These are phyloP conservation scores for Fusarium keratoplasticum DNA, from an alignment of 2,329 filamentous ascomycete genomes.

Conservation along the genomic window DNA sequence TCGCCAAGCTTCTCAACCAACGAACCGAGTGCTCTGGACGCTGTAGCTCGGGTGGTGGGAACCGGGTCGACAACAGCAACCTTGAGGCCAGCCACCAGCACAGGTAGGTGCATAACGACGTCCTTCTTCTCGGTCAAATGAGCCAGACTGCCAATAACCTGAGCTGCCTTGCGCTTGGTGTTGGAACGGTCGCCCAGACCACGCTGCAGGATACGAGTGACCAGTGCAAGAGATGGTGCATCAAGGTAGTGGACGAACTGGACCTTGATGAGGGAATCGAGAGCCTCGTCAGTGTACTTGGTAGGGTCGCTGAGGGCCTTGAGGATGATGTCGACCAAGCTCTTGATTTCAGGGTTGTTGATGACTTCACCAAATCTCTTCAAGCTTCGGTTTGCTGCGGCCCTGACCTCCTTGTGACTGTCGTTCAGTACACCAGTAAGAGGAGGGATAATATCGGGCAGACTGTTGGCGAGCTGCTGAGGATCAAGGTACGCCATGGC, in stretches of 20 bases:
- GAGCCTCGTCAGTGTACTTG: constrained; percentile 93
- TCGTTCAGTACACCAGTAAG: constrained; percentile 95
- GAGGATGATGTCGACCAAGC: constrained; percentile 88
- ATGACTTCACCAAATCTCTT: constrained; percentile 99
- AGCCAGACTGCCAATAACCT: constrained; percentile 97
- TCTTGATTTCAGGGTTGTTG: constrained; percentile 96
- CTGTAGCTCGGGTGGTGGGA: constrained; percentile 94
- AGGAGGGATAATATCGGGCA: constrained; percentile 97
- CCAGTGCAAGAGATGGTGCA: constrained; percentile 91
- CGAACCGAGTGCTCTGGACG: constrained; percentile 93
- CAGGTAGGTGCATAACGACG: constrained; percentile 88
- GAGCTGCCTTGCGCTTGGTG: constrained; percentile 95
- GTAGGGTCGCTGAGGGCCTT: constrained; percentile 98
- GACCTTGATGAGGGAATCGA: constrained; percentile 97
- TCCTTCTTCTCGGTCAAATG: constrained; percentile 98
- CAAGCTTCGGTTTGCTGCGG: constrained; percentile 92
- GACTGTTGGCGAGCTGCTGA: constrained; percentile 88
- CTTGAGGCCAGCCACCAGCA: constrained; percentile 91
- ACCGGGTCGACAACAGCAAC: constrained; percentile 93
- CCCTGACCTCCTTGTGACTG: constrained; percentile 96
- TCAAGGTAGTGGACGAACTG: constrained; percentile 99
- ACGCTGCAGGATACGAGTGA: constrained; percentile 94
- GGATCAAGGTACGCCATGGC: constrained; percentile 99
- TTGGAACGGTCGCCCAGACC: constrained; percentile 90
- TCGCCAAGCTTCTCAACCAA: constrained; percentile 98